Percentiles rank a stretch among this genome's conserved stretches.
phyloP scores from a whole-genome alignment of 2,329 filamentous ascomycete species.

The Colletotrichum sp. region DNA sequence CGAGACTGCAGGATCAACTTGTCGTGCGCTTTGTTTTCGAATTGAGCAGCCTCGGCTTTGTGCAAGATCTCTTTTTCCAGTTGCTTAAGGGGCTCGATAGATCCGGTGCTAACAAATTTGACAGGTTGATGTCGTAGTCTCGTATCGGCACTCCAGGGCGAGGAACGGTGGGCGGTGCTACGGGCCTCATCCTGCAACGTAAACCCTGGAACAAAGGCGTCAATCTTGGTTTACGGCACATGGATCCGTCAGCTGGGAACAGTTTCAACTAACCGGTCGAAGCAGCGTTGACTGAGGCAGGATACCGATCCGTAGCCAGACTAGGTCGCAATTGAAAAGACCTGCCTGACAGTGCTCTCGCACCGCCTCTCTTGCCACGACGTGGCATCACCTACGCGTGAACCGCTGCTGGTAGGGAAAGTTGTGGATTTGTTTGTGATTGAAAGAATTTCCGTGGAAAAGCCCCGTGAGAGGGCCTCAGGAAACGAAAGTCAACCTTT shows the following conservation, averaged over 20 bases:
- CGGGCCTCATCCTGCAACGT: conserved; percentile 28
- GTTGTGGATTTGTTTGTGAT: neutral
- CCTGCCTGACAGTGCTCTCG: conserved; percentile 3
- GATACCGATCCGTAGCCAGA: neutral
- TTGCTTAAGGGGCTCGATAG: conserved; percentile 53
- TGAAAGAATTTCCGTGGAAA: neutral
- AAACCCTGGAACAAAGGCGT: neutral
- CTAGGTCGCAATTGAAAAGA: neutral
- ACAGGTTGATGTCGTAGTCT: conserved; percentile 56
- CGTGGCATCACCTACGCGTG: conserved; percentile 10
- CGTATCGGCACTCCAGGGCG: conserved; percentile 40
- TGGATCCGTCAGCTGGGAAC: neutral
- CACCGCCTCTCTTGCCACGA: conserved; percentile 9
- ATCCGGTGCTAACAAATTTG: conserved; percentile 58
- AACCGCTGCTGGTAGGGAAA: neutral
- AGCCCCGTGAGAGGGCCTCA: neutral
- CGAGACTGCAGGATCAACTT: neutral
- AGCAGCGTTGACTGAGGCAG: neutral
- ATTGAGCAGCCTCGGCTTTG: neutral
- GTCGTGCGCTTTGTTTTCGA: neutral
- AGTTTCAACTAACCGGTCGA: neutral
- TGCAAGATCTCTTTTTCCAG: conserved; percentile 31
- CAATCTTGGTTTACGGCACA: neutral
- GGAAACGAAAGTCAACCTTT: neutral
- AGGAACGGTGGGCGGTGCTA: conserved; percentile 37